Conservation (phyloP, 495 filamentous ascomycete species). For the Penicillium riverlandense region DNA sequence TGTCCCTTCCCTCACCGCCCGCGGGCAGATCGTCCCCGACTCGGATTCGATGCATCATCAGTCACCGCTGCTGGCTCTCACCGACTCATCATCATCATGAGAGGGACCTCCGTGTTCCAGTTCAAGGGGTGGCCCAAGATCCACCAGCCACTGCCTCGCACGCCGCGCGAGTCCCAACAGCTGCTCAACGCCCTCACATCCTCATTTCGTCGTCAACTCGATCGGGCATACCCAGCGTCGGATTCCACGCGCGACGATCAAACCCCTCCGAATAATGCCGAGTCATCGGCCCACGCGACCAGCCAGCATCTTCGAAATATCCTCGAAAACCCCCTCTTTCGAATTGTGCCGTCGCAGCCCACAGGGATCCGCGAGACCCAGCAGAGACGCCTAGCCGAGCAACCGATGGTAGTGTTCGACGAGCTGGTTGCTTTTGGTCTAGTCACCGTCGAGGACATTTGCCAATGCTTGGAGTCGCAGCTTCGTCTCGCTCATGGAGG, state of each 20-base stretch:
- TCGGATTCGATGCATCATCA: not conserved
- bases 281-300: conserved; percentile 31
- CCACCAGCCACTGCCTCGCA: conserved; percentile 63
- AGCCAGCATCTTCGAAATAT: conserved; percentile 56
- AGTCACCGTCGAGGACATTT: conserved; percentile 12
- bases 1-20: conserved; percentile 8
- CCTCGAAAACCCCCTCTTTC: conserved; percentile 61
- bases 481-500: conserved; percentile 14
- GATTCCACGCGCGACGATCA: conserved; percentile 8
- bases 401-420: conserved; percentile 36
- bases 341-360: conserved; percentile 23
- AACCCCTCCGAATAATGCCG: conserved; percentile 11
- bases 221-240: conserved; percentile 51
- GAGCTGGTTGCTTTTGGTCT: conserved; percentile 33
- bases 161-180: conserved; percentile 54
- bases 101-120: conserved; percentile 24
- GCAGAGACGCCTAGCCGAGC: conserved; percentile 12
- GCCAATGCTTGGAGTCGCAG: conserved; percentile 27
- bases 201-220: conserved; percentile 71
- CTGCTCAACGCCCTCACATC: conserved; percentile 62
- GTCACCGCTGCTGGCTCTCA: conserved; percentile 6
- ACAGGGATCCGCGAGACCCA: conserved; percentile 8
- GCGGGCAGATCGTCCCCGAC: not conserved
- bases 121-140: conserved; percentile 53
- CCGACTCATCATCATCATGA: conserved; percentile 30